Conservation (phyloP, 2,329 filamentous ascomycete species). For the Calonectria ilicicola region DNA sequence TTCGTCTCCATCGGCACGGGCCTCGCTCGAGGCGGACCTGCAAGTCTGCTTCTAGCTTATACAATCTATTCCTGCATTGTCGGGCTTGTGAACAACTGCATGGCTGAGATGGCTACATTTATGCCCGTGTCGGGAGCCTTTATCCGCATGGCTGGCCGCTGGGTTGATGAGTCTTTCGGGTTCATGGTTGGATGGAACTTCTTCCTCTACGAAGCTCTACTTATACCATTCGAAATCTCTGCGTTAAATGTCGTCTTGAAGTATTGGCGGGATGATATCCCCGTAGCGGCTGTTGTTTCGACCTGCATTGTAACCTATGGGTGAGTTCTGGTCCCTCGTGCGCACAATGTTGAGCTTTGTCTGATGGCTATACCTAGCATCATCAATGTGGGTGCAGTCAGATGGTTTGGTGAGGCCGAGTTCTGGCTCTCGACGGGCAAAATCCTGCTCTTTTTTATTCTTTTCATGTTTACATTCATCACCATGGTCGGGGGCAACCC, state of each 20-base stretch:
- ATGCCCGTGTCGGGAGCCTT: background rate
- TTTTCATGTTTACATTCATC: slow-evolving; percentile 7
- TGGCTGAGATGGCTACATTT: background rate
- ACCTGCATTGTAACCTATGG: background rate
- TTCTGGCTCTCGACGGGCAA: slow-evolving; percentile 4
- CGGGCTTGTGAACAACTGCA: background rate
- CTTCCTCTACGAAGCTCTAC: background rate
- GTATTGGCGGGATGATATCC: slow-evolving; percentile 5
- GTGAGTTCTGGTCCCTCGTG: background rate
- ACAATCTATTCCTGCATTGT: background rate
- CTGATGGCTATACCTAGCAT: background rate
- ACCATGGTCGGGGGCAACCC: slow-evolving; percentile 8
- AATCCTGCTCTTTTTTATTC: background rate
- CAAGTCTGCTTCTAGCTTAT: background rate
- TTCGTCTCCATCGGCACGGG: background rate
- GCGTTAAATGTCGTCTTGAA: background rate
- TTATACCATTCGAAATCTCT: slow-evolving; percentile 4
- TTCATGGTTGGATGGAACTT: slow-evolving; percentile 1
- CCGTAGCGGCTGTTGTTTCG: background rate
- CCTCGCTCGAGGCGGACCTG: background rate
- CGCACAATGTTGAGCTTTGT: background rate
- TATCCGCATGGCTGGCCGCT: background rate
- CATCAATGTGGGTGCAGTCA: background rate
- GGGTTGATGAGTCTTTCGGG: background rate
- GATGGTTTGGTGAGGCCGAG: background rate